Conservation (phyloP, 768 basidiomycete genomes). For the Hericium coralloides region DNA sequence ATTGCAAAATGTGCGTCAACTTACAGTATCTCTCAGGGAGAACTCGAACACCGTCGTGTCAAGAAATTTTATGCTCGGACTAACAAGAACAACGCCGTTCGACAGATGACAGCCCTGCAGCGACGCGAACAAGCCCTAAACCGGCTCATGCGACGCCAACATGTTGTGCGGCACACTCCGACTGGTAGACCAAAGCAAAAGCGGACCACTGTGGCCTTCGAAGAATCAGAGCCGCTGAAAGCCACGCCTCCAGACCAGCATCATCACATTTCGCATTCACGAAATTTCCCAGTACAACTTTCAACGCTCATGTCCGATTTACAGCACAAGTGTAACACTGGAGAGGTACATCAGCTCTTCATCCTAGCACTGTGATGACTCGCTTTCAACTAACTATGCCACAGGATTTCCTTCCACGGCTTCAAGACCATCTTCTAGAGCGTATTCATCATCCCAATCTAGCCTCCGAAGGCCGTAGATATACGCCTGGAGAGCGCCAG, state of each 20-base stretch:
- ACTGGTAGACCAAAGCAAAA: not conserved
- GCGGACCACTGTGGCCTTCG: not conserved
- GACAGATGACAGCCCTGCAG: constrained; percentile 19
- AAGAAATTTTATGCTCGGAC: constrained; percentile 22
- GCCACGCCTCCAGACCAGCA: not conserved
- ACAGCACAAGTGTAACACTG: not conserved
- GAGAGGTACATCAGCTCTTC: not conserved
- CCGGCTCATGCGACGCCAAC: not conserved
- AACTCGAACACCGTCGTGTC: constrained; percentile 23
- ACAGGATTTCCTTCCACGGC: not conserved
- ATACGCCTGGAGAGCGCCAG: constrained; percentile 3
- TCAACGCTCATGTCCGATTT: not conserved
- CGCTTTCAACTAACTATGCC: not conserved
- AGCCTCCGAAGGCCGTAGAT: constrained; percentile 4
- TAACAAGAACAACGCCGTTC: constrained; percentile 13
- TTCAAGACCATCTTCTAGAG: not conserved
- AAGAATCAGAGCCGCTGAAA: not conserved
- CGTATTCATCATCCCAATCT: not conserved
- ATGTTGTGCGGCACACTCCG: not conserved
- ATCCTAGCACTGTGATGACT: not conserved
- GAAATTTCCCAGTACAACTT: not conserved
- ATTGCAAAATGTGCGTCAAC: too few relatives aligned
- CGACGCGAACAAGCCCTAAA: constrained; percentile 2
- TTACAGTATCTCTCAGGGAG: constrained; percentile 18
- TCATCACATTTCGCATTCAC: not conserved